Conservation (phyloP, 2,329 filamentous ascomycete species). For the Aspergillus transmontanensis region DNA sequence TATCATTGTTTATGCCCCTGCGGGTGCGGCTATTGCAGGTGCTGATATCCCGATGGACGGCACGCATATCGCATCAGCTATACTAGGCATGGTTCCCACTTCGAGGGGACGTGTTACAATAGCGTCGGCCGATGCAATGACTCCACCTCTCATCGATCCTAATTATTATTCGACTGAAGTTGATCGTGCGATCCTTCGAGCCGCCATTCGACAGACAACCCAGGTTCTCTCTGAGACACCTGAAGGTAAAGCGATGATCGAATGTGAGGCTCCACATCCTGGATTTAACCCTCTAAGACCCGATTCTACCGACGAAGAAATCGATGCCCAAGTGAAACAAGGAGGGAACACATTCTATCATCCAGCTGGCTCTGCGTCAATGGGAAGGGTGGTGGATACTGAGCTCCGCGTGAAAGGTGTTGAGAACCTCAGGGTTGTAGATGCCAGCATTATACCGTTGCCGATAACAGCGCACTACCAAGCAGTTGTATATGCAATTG, state of each 20-base stretch:
- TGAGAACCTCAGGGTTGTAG: slow-evolving; percentile 25
- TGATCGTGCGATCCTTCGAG: slow-evolving; percentile 22
- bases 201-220: slow-evolving; percentile 20
- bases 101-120: slow-evolving; percentile 25
- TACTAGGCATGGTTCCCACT: slow-evolving; percentile 24
- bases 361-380: slow-evolving; percentile 16
- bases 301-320: slow-evolving; percentile 10
- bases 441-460: slow-evolving; percentile 29
- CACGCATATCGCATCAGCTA: slow-evolving; percentile 23
- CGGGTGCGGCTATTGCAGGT: slow-evolving; percentile 14
- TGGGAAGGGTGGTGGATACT: slow-evolving; percentile 17
- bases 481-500: slow-evolving; percentile 22
- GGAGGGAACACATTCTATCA: slow-evolving; percentile 20
- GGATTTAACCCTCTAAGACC: neutral
- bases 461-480: slow-evolving; percentile 24
- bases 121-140: slow-evolving; percentile 16
- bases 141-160: slow-evolving; percentile 29
- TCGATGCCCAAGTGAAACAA: slow-evolving; percentile 6
- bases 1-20: slow-evolving; percentile 28
- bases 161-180: slow-evolving; percentile 34
- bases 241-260: slow-evolving; percentile 19
- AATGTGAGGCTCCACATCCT: slow-evolving; percentile 18
- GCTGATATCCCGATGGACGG: slow-evolving; percentile 24
- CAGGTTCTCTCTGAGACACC: slow-evolving; percentile 12
- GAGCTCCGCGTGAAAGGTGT: slow-evolving; percentile 14